phyloP scores from a whole-genome alignment of 139 green algal species.

The Desmodesmus armatus region DNA sequence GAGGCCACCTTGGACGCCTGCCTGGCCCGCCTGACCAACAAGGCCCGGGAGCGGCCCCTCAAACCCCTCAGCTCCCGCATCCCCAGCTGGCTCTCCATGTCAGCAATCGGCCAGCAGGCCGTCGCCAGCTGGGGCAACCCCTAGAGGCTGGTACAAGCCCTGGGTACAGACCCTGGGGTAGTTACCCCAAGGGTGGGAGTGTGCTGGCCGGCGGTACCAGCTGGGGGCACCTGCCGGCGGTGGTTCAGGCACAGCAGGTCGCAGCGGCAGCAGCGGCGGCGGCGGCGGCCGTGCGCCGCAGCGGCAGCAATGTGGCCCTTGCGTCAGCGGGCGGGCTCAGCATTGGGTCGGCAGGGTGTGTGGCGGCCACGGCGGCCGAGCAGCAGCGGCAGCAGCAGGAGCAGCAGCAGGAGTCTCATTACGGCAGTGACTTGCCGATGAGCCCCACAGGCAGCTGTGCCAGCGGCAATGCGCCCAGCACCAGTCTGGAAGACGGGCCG shows the following conservation, averaged over 20 bases:
- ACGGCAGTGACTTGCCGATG: not conserved
- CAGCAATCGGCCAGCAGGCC: slow-evolving; percentile 40
- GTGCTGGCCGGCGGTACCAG: not conserved
- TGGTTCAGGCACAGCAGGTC: slow-evolving; percentile 7
- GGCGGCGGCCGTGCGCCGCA: slow-evolving; percentile 14
- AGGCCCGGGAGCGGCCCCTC: slow-evolving; percentile 40
- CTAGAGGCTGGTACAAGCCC: slow-evolving; percentile 17
- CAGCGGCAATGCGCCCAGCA: not conserved
- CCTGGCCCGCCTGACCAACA: slow-evolving; percentile 70
- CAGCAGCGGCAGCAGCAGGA: not conserved
- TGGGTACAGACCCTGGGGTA: not conserved
- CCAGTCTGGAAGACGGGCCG: not conserved
- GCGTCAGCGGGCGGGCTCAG: not conserved
- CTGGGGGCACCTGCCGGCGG: slow-evolving; percentile 40
- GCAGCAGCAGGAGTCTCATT: not conserved
- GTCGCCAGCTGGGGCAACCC: slow-evolving; percentile 37
- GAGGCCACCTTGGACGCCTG: slow-evolving; percentile 91
- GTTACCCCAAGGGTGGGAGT: not conserved
- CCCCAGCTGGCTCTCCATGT: slow-evolving; percentile 67
- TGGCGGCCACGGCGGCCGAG: not conserved
- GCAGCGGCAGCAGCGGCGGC: not conserved
- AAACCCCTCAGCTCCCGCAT: slow-evolving; percentile 48
- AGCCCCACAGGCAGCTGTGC: not conserved
- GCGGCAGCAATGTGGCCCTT: not conserved
- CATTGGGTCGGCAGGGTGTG: not conserved